phyloP scores from a whole-genome alignment of 352 stramenopile genomes.

The Phytophthora niederhauseri region DNA sequence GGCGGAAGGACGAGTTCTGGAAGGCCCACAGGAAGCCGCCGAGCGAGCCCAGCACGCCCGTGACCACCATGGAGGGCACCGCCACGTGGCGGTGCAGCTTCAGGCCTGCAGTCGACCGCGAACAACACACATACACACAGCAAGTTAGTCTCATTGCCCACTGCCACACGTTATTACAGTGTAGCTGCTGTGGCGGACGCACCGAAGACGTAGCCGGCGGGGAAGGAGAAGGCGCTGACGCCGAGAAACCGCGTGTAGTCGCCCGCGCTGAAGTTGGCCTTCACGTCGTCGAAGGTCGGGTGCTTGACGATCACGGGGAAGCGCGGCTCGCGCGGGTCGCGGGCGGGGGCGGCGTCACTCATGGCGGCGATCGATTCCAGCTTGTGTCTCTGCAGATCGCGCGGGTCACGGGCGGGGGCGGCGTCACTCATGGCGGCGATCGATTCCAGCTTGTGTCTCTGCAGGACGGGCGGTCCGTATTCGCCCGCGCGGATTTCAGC shows the following conservation, averaged over 20 bases:
- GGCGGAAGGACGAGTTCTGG: conserved; percentile 83
- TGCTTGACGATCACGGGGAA: conserved; percentile 86
- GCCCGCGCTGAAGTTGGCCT: conserved; percentile 63
- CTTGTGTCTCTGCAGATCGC: conserved; percentile 23
- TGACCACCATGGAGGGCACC: conserved; percentile 78
- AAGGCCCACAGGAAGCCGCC: conserved; percentile 82
- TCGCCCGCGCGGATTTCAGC: conserved; percentile 10
- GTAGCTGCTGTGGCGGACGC: conserved; percentile 19
- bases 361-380: conserved; percentile 29
- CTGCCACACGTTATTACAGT: background rate
- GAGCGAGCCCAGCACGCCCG: conserved; percentile 72
- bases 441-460: conserved; percentile 8
- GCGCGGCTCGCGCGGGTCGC: conserved; percentile 61
- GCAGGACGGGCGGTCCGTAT: conserved; percentile 15
- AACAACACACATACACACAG: background rate
- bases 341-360: conserved; percentile 49
- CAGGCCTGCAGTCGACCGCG: conserved; percentile 33
- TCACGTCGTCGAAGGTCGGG: conserved; percentile 75
- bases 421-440: conserved; percentile 50
- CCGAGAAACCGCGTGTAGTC: conserved; percentile 73
- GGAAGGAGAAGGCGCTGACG: conserved; percentile 71
- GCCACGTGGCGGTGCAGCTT: conserved; percentile 70
- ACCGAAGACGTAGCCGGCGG: conserved; percentile 81
- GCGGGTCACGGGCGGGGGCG: conserved; percentile 54
- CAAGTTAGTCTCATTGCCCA: conserved; percentile 11